A percentile compares a stretch with the other conserved stretches of the same genome.
phyloP scores from a whole-genome alignment of 2,329 filamentous ascomycete genomes.

The Claviceps africana region DNA sequence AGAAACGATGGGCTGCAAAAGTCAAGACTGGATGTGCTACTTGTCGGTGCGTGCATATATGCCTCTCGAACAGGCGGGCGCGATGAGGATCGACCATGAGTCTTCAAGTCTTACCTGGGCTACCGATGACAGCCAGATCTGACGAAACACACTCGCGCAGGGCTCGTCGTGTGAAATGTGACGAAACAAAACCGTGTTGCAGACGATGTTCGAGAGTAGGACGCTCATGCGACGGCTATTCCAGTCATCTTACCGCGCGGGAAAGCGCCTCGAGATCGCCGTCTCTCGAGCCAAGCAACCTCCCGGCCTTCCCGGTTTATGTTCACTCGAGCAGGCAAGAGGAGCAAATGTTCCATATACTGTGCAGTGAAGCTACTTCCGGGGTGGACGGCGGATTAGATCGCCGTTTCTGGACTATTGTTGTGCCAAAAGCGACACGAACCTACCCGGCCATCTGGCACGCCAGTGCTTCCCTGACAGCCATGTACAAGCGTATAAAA shows the following conservation, averaged over 20 bases:
- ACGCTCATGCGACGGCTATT: slow-evolving; percentile 1
- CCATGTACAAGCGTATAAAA: slow-evolving; percentile 11
- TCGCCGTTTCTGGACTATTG: slow-evolving; percentile 5
- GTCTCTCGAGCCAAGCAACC: background rate
- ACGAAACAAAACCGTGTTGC: slow-evolving; percentile 3
- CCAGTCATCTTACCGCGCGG: background rate
- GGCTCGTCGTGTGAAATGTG: slow-evolving; percentile 3
- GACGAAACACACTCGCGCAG: background rate
- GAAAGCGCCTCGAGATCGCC: background rate
- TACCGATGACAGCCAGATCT: background rate
- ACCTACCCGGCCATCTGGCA: slow-evolving; percentile 6
- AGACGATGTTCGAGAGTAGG: slow-evolving; percentile 1
- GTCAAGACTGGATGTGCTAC: slow-evolving; percentile 6
- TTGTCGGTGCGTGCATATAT: slow-evolving; percentile 2
- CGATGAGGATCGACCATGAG: background rate
- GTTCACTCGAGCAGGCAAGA: slow-evolving; percentile 2
- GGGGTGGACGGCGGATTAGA: slow-evolving; percentile 4
- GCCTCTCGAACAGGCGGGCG: background rate
- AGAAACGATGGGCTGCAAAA: slow-evolving; percentile 3
- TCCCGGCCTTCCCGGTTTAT: background rate
- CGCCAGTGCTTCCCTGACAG: slow-evolving; percentile 2
- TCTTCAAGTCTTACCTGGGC: background rate
- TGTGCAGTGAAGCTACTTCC: slow-evolving; percentile 4
- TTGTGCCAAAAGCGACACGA: slow-evolving; percentile 3
- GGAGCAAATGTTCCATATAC: slow-evolving; percentile 6